Base-by-base conservation (phyloP, 1,139 yeast genomes). In the Candida freyschussii region DNA sequence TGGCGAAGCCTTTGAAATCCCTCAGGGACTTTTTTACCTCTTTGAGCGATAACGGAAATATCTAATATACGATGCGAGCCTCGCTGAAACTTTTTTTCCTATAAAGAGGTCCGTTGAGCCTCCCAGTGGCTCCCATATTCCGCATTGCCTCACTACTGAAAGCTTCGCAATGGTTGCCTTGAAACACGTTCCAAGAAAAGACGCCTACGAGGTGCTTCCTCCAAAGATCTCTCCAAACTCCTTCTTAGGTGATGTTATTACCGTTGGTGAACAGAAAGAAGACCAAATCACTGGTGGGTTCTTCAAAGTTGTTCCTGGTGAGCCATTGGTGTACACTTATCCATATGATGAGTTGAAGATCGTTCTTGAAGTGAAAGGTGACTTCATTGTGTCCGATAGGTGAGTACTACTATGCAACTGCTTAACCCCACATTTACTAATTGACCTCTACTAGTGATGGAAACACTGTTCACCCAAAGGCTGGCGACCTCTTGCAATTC, bases 231-330 rank as follows among this genome's bases (percentile, higher is more conserved):
- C 75, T 21, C 70, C 71, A 45, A 69, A 67, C 60, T 70, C 80
- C 4, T 74, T 63, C 62, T 63, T 74, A 47, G 75, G 77, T 34
- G 79, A 74, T 48, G 56, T 65, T 31, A 65, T 67, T 57, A 60
- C 72, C 21, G 65, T 75, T 21, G 73, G 68, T 25, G 72, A 72
- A 37, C 64, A 62, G 34, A 56, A 62, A 36, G 75, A 67, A 25
- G 56, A 67, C 41, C 72, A 72, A 45, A 65, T 74, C 36, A 57
- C 73, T 10, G 65, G 71, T 54, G 80, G 80, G 33, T 74, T 74
- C 59, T 74, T 67, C 64, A 73, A 62, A 52, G 78, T 72, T 50
- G 74, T 72, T 48, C 65, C 67, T 41, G 80, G 80, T 44, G 77
- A 72, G 56, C 68, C 76, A 36, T 64, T 74, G 52, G 75, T 67